Evolutionary conservation across 352 stramenopile species (phyloP).

Genomic region (Albugo candida): DNA sequence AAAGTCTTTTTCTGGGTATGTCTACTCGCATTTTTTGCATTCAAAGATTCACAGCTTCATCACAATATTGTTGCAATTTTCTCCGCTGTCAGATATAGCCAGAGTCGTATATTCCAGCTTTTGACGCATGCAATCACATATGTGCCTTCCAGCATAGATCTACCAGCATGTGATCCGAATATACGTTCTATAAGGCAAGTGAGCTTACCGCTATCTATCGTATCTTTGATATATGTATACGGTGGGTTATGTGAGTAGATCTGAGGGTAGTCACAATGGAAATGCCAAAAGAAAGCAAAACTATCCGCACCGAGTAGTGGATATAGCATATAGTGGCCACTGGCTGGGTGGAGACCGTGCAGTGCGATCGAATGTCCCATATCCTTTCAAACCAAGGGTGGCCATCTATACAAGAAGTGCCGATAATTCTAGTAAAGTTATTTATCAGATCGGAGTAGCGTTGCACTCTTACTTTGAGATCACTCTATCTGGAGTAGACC

Average conservation of each 20-base stretch:
- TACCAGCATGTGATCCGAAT: slow-evolving; percentile 7
- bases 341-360: slow-evolving; percentile 38
- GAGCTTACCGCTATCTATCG: no score
- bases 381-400: slow-evolving; percentile 19
- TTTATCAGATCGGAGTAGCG: slow-evolving; percentile 23
- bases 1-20: no score
- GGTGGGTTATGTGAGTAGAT: no score
- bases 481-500: slow-evolving; percentile 18
- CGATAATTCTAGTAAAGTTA: not conserved
- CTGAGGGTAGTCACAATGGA: no score
- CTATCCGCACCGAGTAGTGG: slow-evolving; percentile 8
- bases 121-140: slow-evolving; percentile 39
- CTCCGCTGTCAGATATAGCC: no score
- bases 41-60: no score
- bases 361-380: slow-evolving; percentile 46
- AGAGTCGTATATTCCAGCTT: slow-evolving; percentile 53
- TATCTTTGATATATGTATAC: no score
- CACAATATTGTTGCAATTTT: no score
- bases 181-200: no score
- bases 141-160: slow-evolving; percentile 40
- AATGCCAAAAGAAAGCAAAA: no score
- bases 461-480: slow-evolving; percentile 62
- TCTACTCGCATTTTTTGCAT: no score
- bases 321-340: slow-evolving; percentile 31
- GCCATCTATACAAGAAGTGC: slow-evolving; percentile 4